These are phyloP conservation scores for Paramecium tetraurelia DNA, from an alignment of 73 alveolate species.

Conservation along the genomic window DNA sequence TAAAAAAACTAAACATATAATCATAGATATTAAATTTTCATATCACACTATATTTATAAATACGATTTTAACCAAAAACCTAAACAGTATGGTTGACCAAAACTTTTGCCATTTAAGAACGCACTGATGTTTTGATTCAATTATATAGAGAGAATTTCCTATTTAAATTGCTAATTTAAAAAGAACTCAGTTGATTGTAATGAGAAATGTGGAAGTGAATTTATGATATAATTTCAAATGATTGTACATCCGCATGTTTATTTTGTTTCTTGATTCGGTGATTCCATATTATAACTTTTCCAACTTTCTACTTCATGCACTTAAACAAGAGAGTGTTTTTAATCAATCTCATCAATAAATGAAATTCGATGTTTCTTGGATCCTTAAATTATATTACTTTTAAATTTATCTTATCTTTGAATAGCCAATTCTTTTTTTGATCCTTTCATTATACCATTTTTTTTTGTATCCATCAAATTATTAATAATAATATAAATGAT, in stretches of 20 bases:
- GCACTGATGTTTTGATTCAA: not conserved
- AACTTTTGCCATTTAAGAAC: not conserved
- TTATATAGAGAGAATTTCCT: not conserved
- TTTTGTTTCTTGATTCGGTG: not conserved
- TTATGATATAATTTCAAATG: not conserved
- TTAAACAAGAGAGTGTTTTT: not conserved
- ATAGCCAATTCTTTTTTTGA: not conserved
- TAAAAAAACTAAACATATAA: too few species aligned
- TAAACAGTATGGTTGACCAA: not conserved
- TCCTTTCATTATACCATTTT: not conserved
- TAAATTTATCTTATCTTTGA: not conserved
- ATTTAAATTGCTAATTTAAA: not conserved
- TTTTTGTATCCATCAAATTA: conserved; percentile 9
- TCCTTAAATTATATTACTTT: not conserved
- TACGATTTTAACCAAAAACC: not conserved
- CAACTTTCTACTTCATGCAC: conserved; percentile 44
- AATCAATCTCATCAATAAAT: not conserved
- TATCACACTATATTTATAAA: not conserved
- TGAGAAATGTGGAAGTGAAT: not conserved
- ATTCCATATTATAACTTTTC: not conserved
- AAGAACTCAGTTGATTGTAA: not conserved
- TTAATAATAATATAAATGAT: not conserved
- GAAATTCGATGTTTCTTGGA: not conserved
- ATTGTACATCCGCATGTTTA: not conserved
- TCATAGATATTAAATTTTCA: not conserved